Conservation (phyloP, 202 grass and related monocot genomes). For the Schoenoplectus tabernaemontani region DNA sequence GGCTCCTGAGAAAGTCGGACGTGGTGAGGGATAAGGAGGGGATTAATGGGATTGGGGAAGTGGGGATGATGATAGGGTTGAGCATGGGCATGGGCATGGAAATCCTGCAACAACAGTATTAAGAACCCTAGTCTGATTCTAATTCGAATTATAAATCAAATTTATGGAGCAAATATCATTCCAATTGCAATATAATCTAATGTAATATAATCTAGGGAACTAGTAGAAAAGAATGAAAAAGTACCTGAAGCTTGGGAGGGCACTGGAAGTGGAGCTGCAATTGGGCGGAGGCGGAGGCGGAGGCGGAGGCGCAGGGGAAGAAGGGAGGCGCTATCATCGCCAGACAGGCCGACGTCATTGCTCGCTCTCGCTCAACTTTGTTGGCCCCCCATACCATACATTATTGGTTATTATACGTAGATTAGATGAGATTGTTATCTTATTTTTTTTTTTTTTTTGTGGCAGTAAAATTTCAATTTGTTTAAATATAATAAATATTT, state of each 20-base stretch:
- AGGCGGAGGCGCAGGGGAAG: background rate
- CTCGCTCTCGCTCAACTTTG: too few relatives aligned
- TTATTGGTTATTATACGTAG: too few relatives aligned
- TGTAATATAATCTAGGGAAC: too few relatives aligned
- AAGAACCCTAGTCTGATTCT: too few relatives aligned
- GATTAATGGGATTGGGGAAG: constrained; percentile 8
- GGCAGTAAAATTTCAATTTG: too few relatives aligned
- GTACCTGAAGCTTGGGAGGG: background rate
- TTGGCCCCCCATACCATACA: too few relatives aligned
- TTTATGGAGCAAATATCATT: background rate
- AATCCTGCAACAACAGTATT: background rate
- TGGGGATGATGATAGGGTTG: background rate
- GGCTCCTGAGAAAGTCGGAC: background rate
- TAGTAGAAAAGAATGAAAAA: too few relatives aligned
- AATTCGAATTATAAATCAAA: too few relatives aligned
- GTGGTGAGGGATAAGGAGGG: constrained; percentile 4
- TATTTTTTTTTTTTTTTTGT: too few relatives aligned
- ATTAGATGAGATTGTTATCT: too few relatives aligned
- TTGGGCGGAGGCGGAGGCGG: background rate
- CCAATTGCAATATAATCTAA: too few relatives aligned
- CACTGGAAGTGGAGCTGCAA: background rate
- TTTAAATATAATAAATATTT: too few relatives aligned
- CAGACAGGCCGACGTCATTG: background rate
- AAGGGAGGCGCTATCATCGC: background rate
- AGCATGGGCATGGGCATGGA: background rate